Evolutionary conservation across 2,329 filamentous ascomycete genomes (phyloP).

Genomic region (Fusarium dlaminii): DNA sequence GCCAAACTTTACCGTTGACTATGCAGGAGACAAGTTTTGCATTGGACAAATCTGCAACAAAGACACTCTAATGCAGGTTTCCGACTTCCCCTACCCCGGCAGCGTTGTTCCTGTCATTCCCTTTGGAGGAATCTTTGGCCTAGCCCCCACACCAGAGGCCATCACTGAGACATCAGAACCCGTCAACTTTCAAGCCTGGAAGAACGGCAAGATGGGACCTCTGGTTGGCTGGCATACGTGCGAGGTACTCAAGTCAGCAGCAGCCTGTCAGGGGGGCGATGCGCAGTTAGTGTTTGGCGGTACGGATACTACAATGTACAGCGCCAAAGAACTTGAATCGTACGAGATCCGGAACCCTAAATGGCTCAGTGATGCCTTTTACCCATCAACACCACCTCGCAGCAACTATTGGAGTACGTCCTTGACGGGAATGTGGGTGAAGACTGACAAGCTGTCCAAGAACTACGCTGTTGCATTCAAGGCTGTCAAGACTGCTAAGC

Average conservation of each 20-base stretch:
- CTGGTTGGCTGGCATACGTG: constrained; percentile 1
- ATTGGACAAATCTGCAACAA: background rate
- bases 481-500: background rate
- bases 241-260: background rate
- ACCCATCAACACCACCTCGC: constrained; percentile 2
- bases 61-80: background rate
- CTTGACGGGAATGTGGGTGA: constrained; percentile 10
- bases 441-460: background rate
- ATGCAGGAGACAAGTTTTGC: background rate
- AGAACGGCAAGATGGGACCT: background rate
- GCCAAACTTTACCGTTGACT: constrained; percentile 1
- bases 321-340: background rate
- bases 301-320: background rate
- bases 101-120: background rate
- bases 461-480: constrained; percentile 12
- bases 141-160: background rate
- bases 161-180: background rate
- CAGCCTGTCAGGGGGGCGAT: background rate
- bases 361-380: constrained; percentile 16
- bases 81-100: background rate
- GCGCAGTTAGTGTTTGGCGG: background rate
- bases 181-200: background rate
- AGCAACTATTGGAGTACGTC: constrained; percentile 10
- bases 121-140: background rate
- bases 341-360: constrained; percentile 9